Base-by-base conservation (phyloP, 1,284 basidiomycete genomes). In the Inonotus hispidus region DNA sequence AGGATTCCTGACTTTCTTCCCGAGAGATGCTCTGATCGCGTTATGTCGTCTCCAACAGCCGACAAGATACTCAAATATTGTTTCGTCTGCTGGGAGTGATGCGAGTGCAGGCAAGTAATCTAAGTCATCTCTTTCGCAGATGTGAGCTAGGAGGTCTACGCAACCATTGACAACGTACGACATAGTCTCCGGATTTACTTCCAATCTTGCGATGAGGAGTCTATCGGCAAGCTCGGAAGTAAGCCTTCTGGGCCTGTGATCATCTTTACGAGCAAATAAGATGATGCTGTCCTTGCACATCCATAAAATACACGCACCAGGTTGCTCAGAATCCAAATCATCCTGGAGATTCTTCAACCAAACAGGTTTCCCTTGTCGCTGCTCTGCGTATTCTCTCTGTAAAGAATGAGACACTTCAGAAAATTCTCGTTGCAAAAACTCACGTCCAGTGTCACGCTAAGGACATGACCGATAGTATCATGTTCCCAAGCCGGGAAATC, bases 31-130 rank as follows among this genome's bases (percentile, higher is more conserved):
- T 64, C 83, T 83, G 4, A 79, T 79, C 1, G 73, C 66, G 64
- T 92, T 88, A 49, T 90, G 70, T 23, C 94, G 82, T 72, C 92
- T 94, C 96, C 96, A 99, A 68, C 91, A 90, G 21, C 88, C 88
- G 0, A 93, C 81, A 23, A 99, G 81, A 70, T 95, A 99, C 69
- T 98, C 94, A 66, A 95, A 95, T 0, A 87, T 82, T 0, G 95
- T 95, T 73, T 95, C 85, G 56, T 87, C 75, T 13, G 84, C 69
- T 2, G 93, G 92, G 25, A 97, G 75, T 25, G 89, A 90, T 1
- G 90, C 88, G 6, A 96, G 74, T 3, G 95, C 85, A 0, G 87
- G 81, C 16, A 91, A 74, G 67, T 84, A 88, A 53, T 95, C 92
- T 3, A 90, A 74, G 69, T 97, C 93, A 68, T 94, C 90, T 35